Base-by-base conservation (phyloP, 345 rosid genomes). In the Sisymbrium irio region DNA sequence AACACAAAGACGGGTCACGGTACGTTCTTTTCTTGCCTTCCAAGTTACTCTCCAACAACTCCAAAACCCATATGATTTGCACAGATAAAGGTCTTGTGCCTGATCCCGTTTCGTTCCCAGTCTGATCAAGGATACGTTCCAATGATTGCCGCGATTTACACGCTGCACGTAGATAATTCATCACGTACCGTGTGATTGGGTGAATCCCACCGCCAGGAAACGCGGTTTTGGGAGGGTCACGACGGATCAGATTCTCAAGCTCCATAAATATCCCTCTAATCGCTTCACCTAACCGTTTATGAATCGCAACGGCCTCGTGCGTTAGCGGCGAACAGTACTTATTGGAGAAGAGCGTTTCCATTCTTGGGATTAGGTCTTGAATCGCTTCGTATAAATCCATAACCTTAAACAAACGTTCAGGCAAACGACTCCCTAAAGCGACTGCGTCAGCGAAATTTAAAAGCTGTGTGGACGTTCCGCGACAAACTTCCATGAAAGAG, bases 401-500 rank as follows among this genome's bases (percentile, higher is more conserved):
- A 46, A 94, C 84, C 75, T 88, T 94, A 76, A 94, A 94, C 82
- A 94, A 76, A 11, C 95, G 83, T 80, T 91, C 98, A 1, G 98
- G 98, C 3, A 91, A 83, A 53, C 96, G 83, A 57, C 91, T 85
- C 0, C 90, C 95, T 1, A 87, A 82, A 1, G 98, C 92, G 17
- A 94, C 67, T 0, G 93, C 91, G 46, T 84, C 95, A 0, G 94
- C 96, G 28, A 94, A 94, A 62, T 81, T 89, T 41, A 91, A 82
- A 33, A 93, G 82, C 84, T 87, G 96, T 27, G 88, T 83, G 39
- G 88, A 66, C 5, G 93, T 65, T 3, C 93, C 93, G 1, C 98
- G 91, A 71, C 93, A 89, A 12, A 89, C 96, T 75, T 93, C 98
- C 98, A 93, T 93, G 82, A 93, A 93, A 5, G 94, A 89, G 37